phyloP scores from a whole-genome alignment of 257 asterid genomes.

The Lavandula angustifolia region DNA sequence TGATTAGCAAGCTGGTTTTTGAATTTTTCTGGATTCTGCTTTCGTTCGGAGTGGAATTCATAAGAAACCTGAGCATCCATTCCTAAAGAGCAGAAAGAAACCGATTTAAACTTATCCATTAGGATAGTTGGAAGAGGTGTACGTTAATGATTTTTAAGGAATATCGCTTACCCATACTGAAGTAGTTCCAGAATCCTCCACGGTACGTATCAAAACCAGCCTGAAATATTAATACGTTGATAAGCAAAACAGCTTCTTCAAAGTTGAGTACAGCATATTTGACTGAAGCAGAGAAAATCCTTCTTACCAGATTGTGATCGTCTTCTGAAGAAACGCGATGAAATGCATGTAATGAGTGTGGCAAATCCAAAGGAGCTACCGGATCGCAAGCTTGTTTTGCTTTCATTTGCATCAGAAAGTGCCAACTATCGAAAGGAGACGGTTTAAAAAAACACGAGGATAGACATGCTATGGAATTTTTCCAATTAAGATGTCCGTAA shows the following conservation, averaged over 20 bases:
- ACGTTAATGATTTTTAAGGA: neutral
- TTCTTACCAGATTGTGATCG: conserved; percentile 68
- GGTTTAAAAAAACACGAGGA: neutral
- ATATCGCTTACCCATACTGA: conserved; percentile 48
- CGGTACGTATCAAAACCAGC: conserved; percentile 50
- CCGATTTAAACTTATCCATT: no score
- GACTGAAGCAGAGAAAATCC: neutral
- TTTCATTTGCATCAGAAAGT: conserved; percentile 89
- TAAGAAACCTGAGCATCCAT: conserved; percentile 99
- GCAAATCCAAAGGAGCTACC: conserved; percentile 81
- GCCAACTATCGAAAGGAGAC: conserved; percentile 65
- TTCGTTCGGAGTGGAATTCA: conserved; percentile 91
- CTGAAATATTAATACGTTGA: conserved; percentile 37
- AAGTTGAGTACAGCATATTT: neutral
- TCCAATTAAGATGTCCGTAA: neutral
- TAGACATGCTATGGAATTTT: neutral
- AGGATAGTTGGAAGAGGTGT: neutral
- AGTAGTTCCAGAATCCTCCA: conserved; percentile 61
- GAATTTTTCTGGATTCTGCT: conserved; percentile 90
- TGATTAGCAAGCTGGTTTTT: conserved; percentile 87
- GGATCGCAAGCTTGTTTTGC: conserved; percentile 71
- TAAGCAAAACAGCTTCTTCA: conserved; percentile 21
- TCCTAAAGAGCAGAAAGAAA: conserved; percentile 49
- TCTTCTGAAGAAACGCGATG: conserved; percentile 65
- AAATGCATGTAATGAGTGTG: conserved; percentile 87